Evolutionary conservation across 371 early-diverging fungal genomes (phyloP).

Genomic region (Actinomortierella ambigua): DNA sequence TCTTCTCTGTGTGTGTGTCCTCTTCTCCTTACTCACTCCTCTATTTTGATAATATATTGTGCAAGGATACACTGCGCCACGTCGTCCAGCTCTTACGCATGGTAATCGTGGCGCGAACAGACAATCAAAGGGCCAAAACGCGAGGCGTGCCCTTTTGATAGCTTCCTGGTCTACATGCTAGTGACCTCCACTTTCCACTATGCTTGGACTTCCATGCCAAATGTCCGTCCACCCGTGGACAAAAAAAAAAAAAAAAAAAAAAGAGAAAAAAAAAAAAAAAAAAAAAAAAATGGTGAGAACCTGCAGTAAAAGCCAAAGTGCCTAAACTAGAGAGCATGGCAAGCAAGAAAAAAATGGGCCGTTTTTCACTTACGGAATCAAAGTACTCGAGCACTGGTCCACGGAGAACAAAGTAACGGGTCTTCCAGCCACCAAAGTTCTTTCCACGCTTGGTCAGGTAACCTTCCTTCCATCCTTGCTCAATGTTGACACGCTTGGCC

Average conservation of each 20-base stretch:
- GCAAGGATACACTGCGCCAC: too few relatives aligned
- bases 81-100: too few relatives aligned
- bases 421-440: conserved; percentile 87
- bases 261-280: not conserved
- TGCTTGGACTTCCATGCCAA: too few relatives aligned
- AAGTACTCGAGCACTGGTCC: conserved; percentile 73
- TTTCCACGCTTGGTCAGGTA: conserved; percentile 84
- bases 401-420: conserved; percentile 73
- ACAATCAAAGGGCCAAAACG: too few relatives aligned
- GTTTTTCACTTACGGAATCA: conserved; percentile 58
- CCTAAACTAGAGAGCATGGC: not conserved
- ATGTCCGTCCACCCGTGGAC: too few relatives aligned
- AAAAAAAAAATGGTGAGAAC: not conserved
- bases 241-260: not conserved
- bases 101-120: too few relatives aligned
- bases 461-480: conserved; percentile 72
- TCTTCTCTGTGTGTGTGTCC: too few relatives aligned
- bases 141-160: too few relatives aligned
- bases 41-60: too few relatives aligned
- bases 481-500: conserved; percentile 12
- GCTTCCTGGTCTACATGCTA: too few relatives aligned
- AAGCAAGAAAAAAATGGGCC: not conserved
- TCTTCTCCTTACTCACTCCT: too few relatives aligned
- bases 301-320: not conserved
- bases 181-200: too few relatives aligned